Evolutionary conservation across 257 asterid genomes (phyloP).

Genomic region (Paraleonurus japonicus): DNA sequence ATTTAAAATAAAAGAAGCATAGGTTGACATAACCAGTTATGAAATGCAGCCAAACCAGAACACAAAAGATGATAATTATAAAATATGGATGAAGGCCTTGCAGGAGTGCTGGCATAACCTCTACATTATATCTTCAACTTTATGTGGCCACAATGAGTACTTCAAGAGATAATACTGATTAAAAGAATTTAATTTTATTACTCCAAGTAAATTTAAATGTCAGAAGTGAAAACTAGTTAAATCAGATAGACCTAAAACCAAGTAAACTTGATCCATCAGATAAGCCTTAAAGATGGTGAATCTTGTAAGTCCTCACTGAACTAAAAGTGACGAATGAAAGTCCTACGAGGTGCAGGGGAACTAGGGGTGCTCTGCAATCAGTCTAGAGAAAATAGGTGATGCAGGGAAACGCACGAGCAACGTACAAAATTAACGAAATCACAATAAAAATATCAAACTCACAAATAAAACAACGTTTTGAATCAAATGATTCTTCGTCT

Average conservation of each 20-base stretch:
- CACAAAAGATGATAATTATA: not conserved
- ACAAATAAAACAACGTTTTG: too few species aligned
- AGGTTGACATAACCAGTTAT: not conserved
- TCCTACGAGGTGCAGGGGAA: not conserved
- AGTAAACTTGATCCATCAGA: not conserved
- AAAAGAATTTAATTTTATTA: not conserved
- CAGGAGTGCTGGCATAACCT: not conserved
- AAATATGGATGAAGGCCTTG: not conserved
- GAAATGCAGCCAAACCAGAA: slow-evolving; percentile 4
- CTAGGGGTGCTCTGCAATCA: not conserved
- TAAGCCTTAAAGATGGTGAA: not conserved
- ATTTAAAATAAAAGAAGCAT: slow-evolving; percentile 19
- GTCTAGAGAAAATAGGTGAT: not conserved
- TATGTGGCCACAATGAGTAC: not conserved
- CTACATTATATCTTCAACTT: slow-evolving; percentile 2
- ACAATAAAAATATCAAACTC: too few species aligned
- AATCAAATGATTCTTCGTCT: too few species aligned
- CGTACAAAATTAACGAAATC: too few species aligned
- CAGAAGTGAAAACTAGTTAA: not conserved
- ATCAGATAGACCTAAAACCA: not conserved
- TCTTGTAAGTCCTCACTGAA: not conserved
- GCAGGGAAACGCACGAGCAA: too few species aligned
- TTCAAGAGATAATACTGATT: not conserved
- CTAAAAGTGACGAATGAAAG: not conserved
- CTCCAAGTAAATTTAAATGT: not conserved